These are phyloP conservation scores for Sporothrix schenckii DNA, from an alignment of 2,329 filamentous ascomycete species.

Conservation along the genomic window DNA sequence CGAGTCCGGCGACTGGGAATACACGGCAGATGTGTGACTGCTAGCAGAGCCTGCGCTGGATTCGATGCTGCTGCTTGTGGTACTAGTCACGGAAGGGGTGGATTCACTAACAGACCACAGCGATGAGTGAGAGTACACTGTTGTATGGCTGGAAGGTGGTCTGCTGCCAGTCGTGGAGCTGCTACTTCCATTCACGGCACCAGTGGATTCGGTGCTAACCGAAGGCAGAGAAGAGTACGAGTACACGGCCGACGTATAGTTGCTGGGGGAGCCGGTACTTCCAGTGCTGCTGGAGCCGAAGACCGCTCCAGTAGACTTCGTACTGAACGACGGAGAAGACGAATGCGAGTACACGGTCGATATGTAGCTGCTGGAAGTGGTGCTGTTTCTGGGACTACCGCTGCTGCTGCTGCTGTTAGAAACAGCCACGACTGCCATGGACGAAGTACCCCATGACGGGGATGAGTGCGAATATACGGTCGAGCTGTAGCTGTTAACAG, in stretches of 20 bases:
- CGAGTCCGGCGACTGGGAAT: background rate
- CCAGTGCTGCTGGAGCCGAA: background rate
- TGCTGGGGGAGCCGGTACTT: background rate
- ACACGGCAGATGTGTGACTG: background rate
- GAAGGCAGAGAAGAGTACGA: background rate
- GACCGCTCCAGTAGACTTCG: background rate
- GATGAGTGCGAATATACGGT: conserved; percentile 25
- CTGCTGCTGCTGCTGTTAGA: conserved; percentile 4
- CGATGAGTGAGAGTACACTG: background rate
- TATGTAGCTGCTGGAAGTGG: background rate
- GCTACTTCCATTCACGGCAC: conserved; percentile 1
- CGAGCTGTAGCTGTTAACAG: conserved; percentile 24
- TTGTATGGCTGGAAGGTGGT: background rate
- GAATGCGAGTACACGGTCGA: conserved; percentile 4
- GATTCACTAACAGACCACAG: background rate
- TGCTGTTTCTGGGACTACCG: background rate
- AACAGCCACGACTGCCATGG: background rate
- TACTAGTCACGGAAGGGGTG: background rate
- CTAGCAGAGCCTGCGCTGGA: conserved; percentile 10
- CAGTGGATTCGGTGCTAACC: background rate
- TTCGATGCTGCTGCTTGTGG: background rate
- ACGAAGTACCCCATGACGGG: background rate
- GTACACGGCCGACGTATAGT: background rate
- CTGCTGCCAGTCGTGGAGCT: background rate
- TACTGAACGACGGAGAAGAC: background rate